Evolutionary conservation across 768 basidiomycete species (phyloP), one percentile per base, ranked within the genome.

Genomic region (Leccinum uliginosum): DNA sequence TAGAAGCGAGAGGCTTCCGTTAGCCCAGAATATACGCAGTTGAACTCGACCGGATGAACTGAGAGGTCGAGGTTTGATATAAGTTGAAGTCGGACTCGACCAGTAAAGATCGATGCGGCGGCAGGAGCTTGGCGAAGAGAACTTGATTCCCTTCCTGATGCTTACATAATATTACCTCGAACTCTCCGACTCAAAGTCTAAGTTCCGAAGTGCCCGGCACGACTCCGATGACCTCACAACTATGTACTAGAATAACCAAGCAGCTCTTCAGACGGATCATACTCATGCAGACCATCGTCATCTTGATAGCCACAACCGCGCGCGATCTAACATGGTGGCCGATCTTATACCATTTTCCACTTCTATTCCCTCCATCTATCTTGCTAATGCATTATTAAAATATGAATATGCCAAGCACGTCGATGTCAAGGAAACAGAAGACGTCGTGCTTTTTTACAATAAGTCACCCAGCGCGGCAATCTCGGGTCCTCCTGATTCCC

Each of bases 401-500:
- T 15, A 56, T 15, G 8, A 32, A 40, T 40, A 40, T 40, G 38
- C 45, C 47, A 57, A 54, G 58, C 50, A 34, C 9, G 27, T 47
- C 34, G 45, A 30, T 30, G 51, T 40, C 44, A 24, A 46, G 44
- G 23, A 24, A 11, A 46, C 57, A 47, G 38, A 53, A 50, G 21
- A 35, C n/a, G 9, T 23, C 50, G 15, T 8, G 12, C 46, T 6
- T 50, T 54, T 62, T 81, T 77, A 91, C 69, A 91, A 73, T 51
- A 93, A 72, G 63, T 93, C 91, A 40, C 87, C 85, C 40, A 95
- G 74, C 23, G 84, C 89, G 24, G 86, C 85, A 78, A 92, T 83
- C 69, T 94, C 93, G 3, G 91, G 84, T 29, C 90, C 90, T 8
- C 86, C 84, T 59, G 86, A 86, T 76, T 95, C 89, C 74, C 79